phyloP scores from a whole-genome alignment of 2,329 filamentous ascomycete species.

The Verticillium nonalfalfae region DNA sequence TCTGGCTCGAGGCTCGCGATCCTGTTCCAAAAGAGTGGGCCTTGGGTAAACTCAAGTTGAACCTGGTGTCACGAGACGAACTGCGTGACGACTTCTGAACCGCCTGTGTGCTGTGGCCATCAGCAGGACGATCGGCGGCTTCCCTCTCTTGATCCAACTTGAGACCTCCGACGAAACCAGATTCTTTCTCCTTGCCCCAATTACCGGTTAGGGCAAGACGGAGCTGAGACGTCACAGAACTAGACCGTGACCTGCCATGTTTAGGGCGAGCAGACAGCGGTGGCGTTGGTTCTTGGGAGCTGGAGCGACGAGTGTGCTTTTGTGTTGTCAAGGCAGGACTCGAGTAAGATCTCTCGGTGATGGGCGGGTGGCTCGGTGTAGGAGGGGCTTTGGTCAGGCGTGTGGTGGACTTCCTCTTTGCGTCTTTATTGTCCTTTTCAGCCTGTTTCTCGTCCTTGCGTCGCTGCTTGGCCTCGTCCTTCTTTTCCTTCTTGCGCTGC shows the following conservation, averaged over 20 bases:
- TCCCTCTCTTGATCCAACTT: constrained; percentile 33
- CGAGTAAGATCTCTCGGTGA: neutral
- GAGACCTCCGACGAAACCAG: constrained; percentile 32
- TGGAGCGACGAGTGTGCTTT: neutral
- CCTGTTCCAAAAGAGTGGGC: constrained; percentile 8
- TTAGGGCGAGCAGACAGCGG: constrained; percentile 3
- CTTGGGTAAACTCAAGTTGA: neutral
- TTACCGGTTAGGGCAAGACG: neutral
- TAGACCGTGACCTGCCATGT: constrained; percentile 7
- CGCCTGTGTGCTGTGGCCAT: neutral
- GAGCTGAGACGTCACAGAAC: constrained; percentile 11
- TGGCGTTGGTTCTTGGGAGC: neutral
- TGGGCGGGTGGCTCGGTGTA: constrained; percentile 1
- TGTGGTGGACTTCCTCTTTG: constrained; percentile 24
- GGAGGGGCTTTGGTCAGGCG: constrained; percentile 31
- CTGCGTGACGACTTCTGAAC: neutral
- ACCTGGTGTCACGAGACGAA: neutral
- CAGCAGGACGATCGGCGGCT: constrained; percentile 11
- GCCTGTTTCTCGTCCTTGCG: constrained; percentile 35
- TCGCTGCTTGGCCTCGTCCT: constrained; percentile 29
- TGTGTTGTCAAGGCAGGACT: neutral
- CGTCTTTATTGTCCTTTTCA: constrained; percentile 24
- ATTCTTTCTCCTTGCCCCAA: constrained; percentile 11
- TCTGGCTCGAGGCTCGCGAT: neutral
- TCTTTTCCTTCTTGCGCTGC: constrained; percentile 47